Evolutionary conservation across 495 filamentous ascomycete genomes (phyloP).

Genomic region (Rhypophila decipiens): DNA sequence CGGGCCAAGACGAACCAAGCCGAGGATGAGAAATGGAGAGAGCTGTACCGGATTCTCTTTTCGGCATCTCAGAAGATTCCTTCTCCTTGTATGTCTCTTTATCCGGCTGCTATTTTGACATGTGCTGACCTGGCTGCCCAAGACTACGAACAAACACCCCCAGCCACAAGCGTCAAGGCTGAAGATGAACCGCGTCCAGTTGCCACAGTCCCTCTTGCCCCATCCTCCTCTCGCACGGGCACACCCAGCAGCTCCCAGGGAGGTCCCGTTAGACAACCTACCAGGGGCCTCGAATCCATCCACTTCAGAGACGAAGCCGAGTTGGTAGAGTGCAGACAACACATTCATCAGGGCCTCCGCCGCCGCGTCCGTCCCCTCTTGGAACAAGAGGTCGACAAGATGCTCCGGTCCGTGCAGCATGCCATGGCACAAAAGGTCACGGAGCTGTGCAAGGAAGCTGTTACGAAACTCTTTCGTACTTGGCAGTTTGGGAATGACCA

Average conservation of each 20-base stretch:
- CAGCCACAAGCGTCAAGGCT: not conserved
- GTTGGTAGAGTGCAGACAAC: conserved; percentile 14
- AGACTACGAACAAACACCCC: not conserved
- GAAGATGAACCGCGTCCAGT: not conserved
- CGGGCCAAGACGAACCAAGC: conserved; percentile 16
- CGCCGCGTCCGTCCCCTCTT: conserved; percentile 11
- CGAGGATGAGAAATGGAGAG: conserved; percentile 23
- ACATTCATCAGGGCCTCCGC: conserved; percentile 14
- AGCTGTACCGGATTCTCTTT: conserved; percentile 27
- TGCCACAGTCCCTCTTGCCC: not conserved
- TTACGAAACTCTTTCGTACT: conserved; percentile 12
- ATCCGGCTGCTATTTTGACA: not conserved
- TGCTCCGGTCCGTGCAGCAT: conserved; percentile 11
- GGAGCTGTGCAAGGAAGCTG: conserved; percentile 14
- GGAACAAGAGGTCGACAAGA: conserved; percentile 18
- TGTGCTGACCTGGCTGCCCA: not conserved
- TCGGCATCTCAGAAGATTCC: conserved; percentile 11
- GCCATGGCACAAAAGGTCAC: conserved; percentile 11
- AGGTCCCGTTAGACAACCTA: no score
- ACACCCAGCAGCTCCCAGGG: not conserved
- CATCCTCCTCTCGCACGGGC: not conserved
- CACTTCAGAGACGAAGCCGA: conserved; percentile 2
- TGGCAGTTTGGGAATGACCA: conserved; percentile 15
- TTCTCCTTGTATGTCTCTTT: conserved; percentile 21
- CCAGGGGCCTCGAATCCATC: no score